Evolutionary conservation across 2,329 filamentous ascomycete genomes (phyloP), one percentile per base, ranked within the genome.

Genomic region (Aspergillus pseudoviridinutans): DNA sequence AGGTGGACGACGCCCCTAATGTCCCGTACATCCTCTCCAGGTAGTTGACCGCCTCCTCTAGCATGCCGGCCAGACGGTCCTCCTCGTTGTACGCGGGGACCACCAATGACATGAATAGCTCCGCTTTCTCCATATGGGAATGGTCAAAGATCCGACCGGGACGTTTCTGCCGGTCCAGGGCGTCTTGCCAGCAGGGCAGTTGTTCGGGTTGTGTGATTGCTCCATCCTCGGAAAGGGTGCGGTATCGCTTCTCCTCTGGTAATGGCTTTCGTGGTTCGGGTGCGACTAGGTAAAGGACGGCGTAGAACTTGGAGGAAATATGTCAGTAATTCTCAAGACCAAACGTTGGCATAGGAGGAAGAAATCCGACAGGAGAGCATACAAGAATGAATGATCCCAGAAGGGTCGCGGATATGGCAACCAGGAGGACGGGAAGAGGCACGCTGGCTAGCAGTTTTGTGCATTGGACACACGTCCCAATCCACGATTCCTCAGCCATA

Each of bases 41-140:
- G 71, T 92, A 96, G 51, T 86, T 86, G 27, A 97, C 88, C 1
- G 94, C 92, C 75, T 99, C 94, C 69, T 95, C 87, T 12, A 99
- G 81, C 77, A 96, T 96, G 10, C 87, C 88, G 12, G 86, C 82
- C 50, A 99, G 82, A 29, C 94, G 87, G 58, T 89, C 82, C 71
- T 93, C 88, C 71, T 99, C 94, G 66, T 99, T 99, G 82, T 92
- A 99, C 9, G 94, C 94, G 0, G 94, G 94, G 47, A 99, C 88
- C 0, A 99, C 91, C 7, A 97, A 87, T 54, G 90, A 94, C 80
- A 99, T 86, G 71, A 89, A 89, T n/a, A 97, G 76, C 61, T 92
- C 87, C 14, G 92, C 84, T 1, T 87, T 82, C 62, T 92, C 88
- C 55, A 95, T 88, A 49, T 76, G 76, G 22, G 74, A 70, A 61